phyloP scores from a whole-genome alignment of 1,284 basidiomycete species.

The Cryptococcus sp. region DNA sequence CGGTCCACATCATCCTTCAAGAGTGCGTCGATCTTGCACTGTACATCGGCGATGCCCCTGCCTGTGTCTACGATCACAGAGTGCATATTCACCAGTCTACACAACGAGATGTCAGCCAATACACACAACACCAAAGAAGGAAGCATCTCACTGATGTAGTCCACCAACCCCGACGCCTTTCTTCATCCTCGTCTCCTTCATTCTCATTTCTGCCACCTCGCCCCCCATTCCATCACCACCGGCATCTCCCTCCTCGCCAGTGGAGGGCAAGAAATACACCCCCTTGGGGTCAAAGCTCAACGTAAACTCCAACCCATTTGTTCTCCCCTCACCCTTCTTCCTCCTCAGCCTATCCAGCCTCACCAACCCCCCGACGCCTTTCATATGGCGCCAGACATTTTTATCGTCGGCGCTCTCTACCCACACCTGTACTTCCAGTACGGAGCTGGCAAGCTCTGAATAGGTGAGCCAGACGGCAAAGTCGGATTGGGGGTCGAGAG shows the following conservation, averaged over 20 bases:
- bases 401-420: constrained; percentile 18
- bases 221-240: constrained; percentile 5
- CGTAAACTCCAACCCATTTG: constrained; percentile 36
- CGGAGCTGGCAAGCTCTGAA: constrained; percentile 22
- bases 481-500: constrained; percentile 36
- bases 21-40: constrained; percentile 57
- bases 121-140: background rate
- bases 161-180: constrained; percentile 42
- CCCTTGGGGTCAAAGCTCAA: constrained; percentile 24
- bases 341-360: constrained; percentile 20
- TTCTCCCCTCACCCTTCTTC: background rate
- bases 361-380: constrained; percentile 14
- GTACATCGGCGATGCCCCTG: constrained; percentile 58
- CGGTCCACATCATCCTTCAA: constrained; percentile 53
- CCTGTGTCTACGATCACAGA: constrained; percentile 65
- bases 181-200: constrained; percentile 50
- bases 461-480: constrained; percentile 44
- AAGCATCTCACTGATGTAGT: constrained; percentile 41
- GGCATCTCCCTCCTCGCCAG: background rate
- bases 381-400: constrained; percentile 15
- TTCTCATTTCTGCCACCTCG: constrained; percentile 33
- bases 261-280: constrained; percentile 26
- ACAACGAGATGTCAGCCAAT: constrained; percentile 6
- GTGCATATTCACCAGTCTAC: constrained; percentile 67
- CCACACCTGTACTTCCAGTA: constrained; percentile 42